These are phyloP conservation scores for Aspergillus sclerotiicarbonarius DNA, from an alignment of 495 filamentous ascomycete species.

Conservation along the genomic window DNA sequence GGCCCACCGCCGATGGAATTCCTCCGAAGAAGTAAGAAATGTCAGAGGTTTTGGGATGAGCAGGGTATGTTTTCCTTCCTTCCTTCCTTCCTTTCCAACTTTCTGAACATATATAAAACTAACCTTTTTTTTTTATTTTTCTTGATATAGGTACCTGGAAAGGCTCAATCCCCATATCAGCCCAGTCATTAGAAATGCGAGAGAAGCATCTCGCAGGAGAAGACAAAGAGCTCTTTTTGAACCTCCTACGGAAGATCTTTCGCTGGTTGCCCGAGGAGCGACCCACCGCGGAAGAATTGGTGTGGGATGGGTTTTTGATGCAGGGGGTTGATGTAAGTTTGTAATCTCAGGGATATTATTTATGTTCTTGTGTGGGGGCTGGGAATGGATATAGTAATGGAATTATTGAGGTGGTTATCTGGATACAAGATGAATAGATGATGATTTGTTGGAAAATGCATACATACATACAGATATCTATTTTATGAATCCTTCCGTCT, in stretches of 20 bases:
- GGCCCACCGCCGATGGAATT: slow-evolving; percentile 34
- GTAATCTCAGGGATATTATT: too few species aligned
- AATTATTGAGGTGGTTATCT: too few species aligned
- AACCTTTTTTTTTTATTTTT: too few species aligned
- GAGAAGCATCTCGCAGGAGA: slow-evolving; percentile 17
- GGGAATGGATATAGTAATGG: too few species aligned
- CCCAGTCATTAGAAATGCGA: slow-evolving; percentile 21
- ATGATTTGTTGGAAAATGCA: too few species aligned
- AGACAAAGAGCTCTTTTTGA: slow-evolving; percentile 29
- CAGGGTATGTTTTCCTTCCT: slow-evolving; percentile 27
- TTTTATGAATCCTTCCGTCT: too few species aligned
- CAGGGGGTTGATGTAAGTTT: not conserved
- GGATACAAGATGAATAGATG: too few species aligned
- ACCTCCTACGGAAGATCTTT: slow-evolving; percentile 30
- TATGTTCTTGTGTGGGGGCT: too few species aligned
- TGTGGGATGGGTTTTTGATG: slow-evolving; percentile 25
- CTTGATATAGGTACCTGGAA: slow-evolving; percentile 26
- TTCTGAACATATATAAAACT: too few species aligned
- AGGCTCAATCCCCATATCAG: slow-evolving; percentile 22
- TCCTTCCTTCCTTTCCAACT: too few species aligned
- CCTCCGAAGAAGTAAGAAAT: slow-evolving; percentile 26
- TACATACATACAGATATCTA: too few species aligned
- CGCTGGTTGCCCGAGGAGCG: slow-evolving; percentile 36
- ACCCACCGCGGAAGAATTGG: slow-evolving; percentile 33
- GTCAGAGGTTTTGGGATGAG: slow-evolving; percentile 25